phyloP scores from a whole-genome alignment of 768 basidiomycete species.

The Suillus variegatus region DNA sequence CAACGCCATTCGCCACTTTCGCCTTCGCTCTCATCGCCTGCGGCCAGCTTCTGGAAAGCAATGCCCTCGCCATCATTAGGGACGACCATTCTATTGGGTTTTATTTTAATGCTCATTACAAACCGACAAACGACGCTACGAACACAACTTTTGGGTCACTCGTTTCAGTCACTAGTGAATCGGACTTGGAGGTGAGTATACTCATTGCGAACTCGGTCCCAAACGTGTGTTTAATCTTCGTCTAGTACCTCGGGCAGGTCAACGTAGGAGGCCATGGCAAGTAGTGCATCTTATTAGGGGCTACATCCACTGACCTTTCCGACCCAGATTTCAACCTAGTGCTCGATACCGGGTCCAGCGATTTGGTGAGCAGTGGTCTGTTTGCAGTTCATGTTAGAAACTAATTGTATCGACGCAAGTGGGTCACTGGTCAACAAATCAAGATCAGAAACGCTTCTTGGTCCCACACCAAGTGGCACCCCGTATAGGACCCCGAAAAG shows the following conservation, averaged over 20 bases:
- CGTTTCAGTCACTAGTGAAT: slow-evolving; percentile 18
- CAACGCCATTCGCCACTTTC: slow-evolving; percentile 5
- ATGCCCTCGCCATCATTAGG: slow-evolving; percentile 20
- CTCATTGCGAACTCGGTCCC: neutral
- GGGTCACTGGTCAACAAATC: slow-evolving; percentile 25
- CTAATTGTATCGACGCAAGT: slow-evolving; percentile 9
- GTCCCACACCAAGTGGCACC: no score
- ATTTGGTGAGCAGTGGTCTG: slow-evolving; percentile 11
- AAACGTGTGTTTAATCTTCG: neutral
- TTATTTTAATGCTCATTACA: slow-evolving; percentile 15
- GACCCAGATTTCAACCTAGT: slow-evolving; percentile 28
- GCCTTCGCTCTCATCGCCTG: slow-evolving; percentile 10
- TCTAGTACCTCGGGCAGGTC: slow-evolving; percentile 29
- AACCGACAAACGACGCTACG: slow-evolving; percentile 19
- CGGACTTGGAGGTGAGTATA: slow-evolving; percentile 28
- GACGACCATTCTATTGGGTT: slow-evolving; percentile 2
- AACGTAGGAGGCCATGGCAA: slow-evolving; percentile 32
- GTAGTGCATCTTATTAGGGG: neutral
- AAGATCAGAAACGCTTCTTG: no score
- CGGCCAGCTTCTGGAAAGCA: slow-evolving; percentile 35
- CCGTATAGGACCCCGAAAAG: no score
- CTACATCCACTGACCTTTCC: neutral
- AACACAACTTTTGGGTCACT: slow-evolving; percentile 23
- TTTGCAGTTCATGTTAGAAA: neutral
- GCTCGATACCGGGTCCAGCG: slow-evolving; percentile 33